Percentiles rank a stretch among this genome's conserved stretches.
These are phyloP conservation scores for Trebouxia sp. DNA, from an alignment of 139 green algal species.

Conservation along the genomic window DNA sequence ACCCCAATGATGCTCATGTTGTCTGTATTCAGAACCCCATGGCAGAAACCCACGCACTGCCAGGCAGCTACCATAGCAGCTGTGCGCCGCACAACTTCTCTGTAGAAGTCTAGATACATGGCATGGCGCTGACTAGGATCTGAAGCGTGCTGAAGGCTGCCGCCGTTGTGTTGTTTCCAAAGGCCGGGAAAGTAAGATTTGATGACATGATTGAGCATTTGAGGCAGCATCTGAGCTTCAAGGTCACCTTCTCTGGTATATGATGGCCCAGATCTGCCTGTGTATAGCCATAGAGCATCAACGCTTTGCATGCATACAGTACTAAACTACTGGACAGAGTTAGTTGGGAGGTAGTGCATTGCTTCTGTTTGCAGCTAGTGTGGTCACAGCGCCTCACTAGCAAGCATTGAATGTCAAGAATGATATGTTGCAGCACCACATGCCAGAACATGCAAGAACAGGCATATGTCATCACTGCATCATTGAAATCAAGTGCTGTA, in stretches of 20 bases:
- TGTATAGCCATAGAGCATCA: neutral
- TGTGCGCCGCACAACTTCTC: slow-evolving; percentile 71
- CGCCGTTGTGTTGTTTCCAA: slow-evolving; percentile 39
- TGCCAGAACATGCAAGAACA: neutral
- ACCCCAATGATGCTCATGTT: slow-evolving; percentile 90
- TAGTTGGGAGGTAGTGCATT: too few relatives aligned
- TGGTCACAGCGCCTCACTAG: too few relatives aligned
- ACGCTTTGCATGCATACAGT: neutral
- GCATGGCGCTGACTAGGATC: slow-evolving; percentile 28
- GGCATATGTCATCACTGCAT: too few relatives aligned
- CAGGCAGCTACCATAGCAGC: slow-evolving; percentile 79
- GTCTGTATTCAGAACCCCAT: slow-evolving; percentile 97
- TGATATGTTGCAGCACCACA: too few relatives aligned
- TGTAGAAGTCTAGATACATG: slow-evolving; percentile 68
- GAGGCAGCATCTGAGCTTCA: slow-evolving; percentile 35
- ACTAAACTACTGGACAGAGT: too few relatives aligned
- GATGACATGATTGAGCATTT: slow-evolving; percentile 80
- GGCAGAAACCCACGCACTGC: slow-evolving; percentile 87
- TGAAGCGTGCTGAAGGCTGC: neutral
- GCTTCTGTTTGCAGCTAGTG: too few relatives aligned
- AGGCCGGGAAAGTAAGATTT: slow-evolving; percentile 82
- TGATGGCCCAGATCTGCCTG: slow-evolving; percentile 50
- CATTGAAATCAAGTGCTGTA: too few relatives aligned
- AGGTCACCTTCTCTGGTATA: slow-evolving; percentile 26
- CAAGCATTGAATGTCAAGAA: too few relatives aligned